Evolutionary conservation across 2,329 filamentous ascomycete genomes (phyloP).

Genomic region (Fusarium tanahbumbuense): DNA sequence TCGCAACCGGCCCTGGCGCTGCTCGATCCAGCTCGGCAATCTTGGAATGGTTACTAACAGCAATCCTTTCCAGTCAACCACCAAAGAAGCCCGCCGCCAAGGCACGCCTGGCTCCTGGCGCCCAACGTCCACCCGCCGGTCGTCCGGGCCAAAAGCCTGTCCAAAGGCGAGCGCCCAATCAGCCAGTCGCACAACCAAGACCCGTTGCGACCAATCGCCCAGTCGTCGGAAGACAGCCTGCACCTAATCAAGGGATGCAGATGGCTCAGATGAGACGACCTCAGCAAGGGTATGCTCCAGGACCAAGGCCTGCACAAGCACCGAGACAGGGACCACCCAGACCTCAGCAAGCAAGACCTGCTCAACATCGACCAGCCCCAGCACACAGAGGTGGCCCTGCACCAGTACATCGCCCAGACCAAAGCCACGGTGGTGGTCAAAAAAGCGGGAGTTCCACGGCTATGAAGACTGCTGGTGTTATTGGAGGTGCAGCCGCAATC

Average conservation of each 20-base stretch:
- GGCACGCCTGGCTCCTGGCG: not conserved
- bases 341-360: conserved; percentile 2
- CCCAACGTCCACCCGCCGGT: conserved; percentile 3
- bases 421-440: not conserved
- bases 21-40: not conserved
- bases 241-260: conserved; percentile 19
- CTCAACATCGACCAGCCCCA: not conserved
- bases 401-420: not conserved
- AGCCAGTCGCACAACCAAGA: conserved; percentile 10
- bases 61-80: not conserved
- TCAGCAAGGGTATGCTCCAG: conserved; percentile 6
- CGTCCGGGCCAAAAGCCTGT: not conserved
- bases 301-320: not conserved
- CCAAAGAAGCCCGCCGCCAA: conserved; percentile 2
- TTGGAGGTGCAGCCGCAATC: not conserved
- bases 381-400: not conserved
- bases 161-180: conserved; percentile 7
- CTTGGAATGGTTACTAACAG: not conserved
- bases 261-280: conserved; percentile 17
- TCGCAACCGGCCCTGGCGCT: not conserved
- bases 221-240: conserved; percentile 23
- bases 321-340: not conserved
- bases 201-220: not conserved
- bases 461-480: not conserved
- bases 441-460: conserved; percentile 7